Evolutionary conservation across 495 filamentous ascomycete genomes (phyloP).

Genomic region (Penicillium soppii): DNA sequence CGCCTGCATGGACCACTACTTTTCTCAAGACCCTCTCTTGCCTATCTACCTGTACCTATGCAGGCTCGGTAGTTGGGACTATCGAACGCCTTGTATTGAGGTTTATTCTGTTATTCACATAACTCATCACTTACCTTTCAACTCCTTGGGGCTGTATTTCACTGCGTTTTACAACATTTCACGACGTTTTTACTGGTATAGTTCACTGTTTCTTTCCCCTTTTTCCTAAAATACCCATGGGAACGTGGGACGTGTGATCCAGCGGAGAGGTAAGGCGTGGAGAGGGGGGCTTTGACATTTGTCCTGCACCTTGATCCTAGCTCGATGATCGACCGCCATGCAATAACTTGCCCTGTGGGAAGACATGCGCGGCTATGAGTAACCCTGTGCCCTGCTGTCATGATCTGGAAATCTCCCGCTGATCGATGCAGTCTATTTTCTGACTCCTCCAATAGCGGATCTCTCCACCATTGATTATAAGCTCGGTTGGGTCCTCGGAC

Average conservation of each 20-base stretch:
- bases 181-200: conserved; percentile 26
- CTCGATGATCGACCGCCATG: conserved; percentile 47
- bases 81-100: conserved; percentile 2
- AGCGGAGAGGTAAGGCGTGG: conserved; percentile 23
- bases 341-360: conserved; percentile 42
- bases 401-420: conserved; percentile 42
- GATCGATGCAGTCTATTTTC: conserved; percentile 44
- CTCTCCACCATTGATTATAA: conserved; percentile 38
- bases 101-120: background rate
- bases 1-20: conserved; percentile 39
- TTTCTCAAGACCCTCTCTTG: conserved; percentile 3
- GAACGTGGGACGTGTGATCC: conserved; percentile 21
- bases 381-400: conserved; percentile 46
- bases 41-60: too few species aligned
- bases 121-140: too few species aligned
- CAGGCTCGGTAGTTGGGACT: background rate
- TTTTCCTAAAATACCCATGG: conserved; percentile 22
- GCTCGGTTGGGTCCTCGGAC: conserved; percentile 30
- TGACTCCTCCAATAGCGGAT: conserved; percentile 48
- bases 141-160: conserved; percentile 8
- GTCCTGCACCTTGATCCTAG: conserved; percentile 33
- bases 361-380: conserved; percentile 43
- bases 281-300: conserved; percentile 23
- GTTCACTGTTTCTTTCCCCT: conserved; percentile 26
- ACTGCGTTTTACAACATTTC: too few species aligned